These are phyloP conservation scores for Daldinia grandis DNA, from an alignment of 495 filamentous ascomycete species.

Conservation along the genomic window DNA sequence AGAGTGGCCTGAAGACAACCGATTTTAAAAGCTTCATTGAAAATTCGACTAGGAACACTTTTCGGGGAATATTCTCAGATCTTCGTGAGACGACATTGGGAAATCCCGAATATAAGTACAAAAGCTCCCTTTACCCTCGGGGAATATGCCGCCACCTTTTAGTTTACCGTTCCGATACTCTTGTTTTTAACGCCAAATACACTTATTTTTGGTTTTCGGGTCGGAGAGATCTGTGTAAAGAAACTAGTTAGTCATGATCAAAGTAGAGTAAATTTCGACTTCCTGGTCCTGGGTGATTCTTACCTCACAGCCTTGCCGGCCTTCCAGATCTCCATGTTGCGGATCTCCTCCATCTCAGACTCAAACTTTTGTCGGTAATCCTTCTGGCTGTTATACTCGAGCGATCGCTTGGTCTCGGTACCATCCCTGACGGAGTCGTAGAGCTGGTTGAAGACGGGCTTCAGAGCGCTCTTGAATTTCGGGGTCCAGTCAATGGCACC, in stretches of 20 bases:
- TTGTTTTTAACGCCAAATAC: slow-evolving; percentile 32
- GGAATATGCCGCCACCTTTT: slow-evolving; percentile 39
- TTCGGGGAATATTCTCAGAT: slow-evolving; percentile 40
- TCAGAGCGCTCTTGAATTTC: slow-evolving; percentile 92
- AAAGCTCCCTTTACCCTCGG: slow-evolving; percentile 34
- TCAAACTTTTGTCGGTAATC: slow-evolving; percentile 97
- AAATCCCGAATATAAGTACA: slow-evolving; percentile 50
- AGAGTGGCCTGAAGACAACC: not conserved
- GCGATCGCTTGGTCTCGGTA: slow-evolving; percentile 88
- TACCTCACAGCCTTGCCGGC: slow-evolving; percentile 95
- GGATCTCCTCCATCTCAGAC: slow-evolving; percentile 96
- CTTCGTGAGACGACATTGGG: slow-evolving; percentile 34
- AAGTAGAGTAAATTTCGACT: not conserved
- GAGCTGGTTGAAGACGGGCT: slow-evolving; percentile 96
- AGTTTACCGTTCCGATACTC: slow-evolving; percentile 36
- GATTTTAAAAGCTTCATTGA: slow-evolving; percentile 19
- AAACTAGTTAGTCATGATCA: slow-evolving; percentile 34
- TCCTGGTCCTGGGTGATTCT: slow-evolving; percentile 38
- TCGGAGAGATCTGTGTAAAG: slow-evolving; percentile 70
- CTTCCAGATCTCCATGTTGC: slow-evolving; percentile 96
- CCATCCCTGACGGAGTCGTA: slow-evolving; percentile 91
- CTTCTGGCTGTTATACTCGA: slow-evolving; percentile 93
- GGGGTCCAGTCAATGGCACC: slow-evolving; percentile 98
- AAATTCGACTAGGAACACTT: slow-evolving; percentile 36
- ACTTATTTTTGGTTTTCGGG: slow-evolving; percentile 91